These are phyloP conservation scores for Vaccinium vitisidaea DNA, from an alignment of 148 eudicot genomes.

Conservation along the genomic window DNA sequence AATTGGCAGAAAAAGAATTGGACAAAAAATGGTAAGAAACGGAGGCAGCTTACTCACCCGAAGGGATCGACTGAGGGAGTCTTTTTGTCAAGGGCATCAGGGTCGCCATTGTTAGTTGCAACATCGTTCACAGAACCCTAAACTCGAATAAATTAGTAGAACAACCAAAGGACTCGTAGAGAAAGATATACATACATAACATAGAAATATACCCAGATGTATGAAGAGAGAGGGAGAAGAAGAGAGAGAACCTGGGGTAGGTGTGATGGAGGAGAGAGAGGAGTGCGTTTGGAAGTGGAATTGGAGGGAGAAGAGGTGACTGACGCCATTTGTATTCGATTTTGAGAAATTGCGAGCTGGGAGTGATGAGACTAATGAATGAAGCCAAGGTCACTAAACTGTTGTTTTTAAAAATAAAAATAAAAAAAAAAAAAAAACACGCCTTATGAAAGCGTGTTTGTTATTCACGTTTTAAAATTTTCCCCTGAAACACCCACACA, in stretches of 20 bases:
- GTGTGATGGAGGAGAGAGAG: not conserved
- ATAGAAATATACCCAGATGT: not conserved
- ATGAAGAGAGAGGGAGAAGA: not conserved
- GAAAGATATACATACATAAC: not conserved
- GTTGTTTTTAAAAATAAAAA: too few relatives aligned
- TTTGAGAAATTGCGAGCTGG: not conserved
- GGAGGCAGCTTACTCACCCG: conserved; percentile 6
- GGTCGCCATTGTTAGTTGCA: conserved; percentile 7
- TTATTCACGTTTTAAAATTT: too few relatives aligned
- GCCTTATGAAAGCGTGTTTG: too few relatives aligned
- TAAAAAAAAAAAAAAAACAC: too few relatives aligned
- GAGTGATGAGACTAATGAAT: too few relatives aligned
- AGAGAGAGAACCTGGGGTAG: not conserved
- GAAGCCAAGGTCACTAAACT: too few relatives aligned
- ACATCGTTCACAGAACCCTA: conserved; percentile 12
- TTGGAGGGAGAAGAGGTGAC: not conserved
- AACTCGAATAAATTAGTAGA: not conserved
- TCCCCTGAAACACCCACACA: too few relatives aligned
- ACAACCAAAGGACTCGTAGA: not conserved
- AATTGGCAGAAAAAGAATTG: not conserved
- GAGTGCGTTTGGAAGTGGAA: conserved; percentile 1
- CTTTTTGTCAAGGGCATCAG: not conserved
- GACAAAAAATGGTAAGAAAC: not conserved
- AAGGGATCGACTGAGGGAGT: conserved; percentile 8
- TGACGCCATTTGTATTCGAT: not conserved